Percentiles rank a stretch among this genome's conserved stretches.
Evolutionary conservation across 164 flowering plant species (phyloP).

Genomic region (Litsea cubeba): DNA sequence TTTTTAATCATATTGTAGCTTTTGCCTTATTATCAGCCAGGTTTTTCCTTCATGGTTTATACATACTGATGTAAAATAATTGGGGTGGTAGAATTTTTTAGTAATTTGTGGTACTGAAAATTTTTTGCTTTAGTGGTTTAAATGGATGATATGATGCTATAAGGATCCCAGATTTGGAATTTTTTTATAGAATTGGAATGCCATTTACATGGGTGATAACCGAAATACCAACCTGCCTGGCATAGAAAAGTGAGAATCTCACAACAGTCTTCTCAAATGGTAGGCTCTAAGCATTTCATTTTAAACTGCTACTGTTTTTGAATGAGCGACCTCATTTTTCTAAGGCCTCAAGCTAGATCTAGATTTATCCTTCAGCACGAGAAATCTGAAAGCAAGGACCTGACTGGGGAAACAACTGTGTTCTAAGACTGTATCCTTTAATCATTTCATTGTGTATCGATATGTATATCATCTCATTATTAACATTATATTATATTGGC

Average conservation of each 20-base stretch:
- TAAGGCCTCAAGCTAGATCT: not conserved
- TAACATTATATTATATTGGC: no score
- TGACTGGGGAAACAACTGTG: not conserved
- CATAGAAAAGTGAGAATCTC: not conserved
- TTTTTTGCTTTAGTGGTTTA: not conserved
- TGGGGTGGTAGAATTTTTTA: no score
- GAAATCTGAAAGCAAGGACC: not conserved
- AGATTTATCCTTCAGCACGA: not conserved
- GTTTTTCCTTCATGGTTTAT: not conserved
- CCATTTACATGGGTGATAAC: not conserved
- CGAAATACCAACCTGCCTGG: not conserved
- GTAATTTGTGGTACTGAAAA: not conserved
- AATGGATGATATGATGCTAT: not conserved
- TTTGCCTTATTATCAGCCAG: not conserved
- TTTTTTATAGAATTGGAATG: not conserved
- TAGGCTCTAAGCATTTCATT: not conserved
- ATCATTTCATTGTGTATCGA: no score
- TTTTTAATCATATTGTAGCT: not conserved
- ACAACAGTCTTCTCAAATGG: not conserved
- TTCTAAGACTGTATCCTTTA: not conserved
- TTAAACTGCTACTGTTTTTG: not conserved
- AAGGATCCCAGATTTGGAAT: not conserved
- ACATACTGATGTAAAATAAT: not conserved
- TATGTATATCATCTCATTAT: no score
- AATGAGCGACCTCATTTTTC: not conserved